Base-by-base conservation (phyloP, 306 rosid species). In the Quercus cerris region DNA sequence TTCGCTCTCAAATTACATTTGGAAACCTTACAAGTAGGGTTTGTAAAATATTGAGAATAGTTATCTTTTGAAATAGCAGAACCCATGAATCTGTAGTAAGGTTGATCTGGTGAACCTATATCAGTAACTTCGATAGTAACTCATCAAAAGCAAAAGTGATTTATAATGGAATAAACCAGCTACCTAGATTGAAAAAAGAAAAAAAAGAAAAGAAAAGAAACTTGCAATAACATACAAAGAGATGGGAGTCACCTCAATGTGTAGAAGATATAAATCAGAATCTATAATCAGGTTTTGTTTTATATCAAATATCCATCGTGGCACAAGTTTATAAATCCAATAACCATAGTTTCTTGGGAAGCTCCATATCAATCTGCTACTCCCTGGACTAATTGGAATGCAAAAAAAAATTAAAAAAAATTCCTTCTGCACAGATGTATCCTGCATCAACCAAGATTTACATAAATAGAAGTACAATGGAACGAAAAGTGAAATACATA, bases 221-320 rank as follows among this genome's bases (percentile, higher is more conserved):
- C 75, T 25, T 62, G 57, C 44, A 46, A 75, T 38, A 74, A 8
- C 63, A n/a, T 23, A 49, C 54, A 49, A 51, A 70, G 64, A 80
- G 62, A 59, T 35, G 55, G 62, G 75, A 83, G 25, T 84, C 82
- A 95, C 99, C 99, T 95, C 96, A 80, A 93, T 55, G 75, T 95
- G 99, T 76, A 95, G 98, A 82, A 95, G 95, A 83, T 88, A 89
- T 62, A 93, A 85, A 86, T 93, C 99, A 19, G 99, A 95, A 88
- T 95, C 99, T 66, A 95, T 78, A 78, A 95, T 61, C 74, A 89
- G 85, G 88, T 91, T 95, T 78, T 90, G 97, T 78, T 91, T 84
- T 18, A 93, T 14, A 83, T 95, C 98, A 83, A 90, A 91, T 2
- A 95, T 82, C 99, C 99, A 95, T 74, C 98, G 80, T 4, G 98